Evolutionary conservation across 441 rosid genomes (phyloP), one percentile per base, ranked within the genome.

Genomic region (Gossypium trilobum): DNA sequence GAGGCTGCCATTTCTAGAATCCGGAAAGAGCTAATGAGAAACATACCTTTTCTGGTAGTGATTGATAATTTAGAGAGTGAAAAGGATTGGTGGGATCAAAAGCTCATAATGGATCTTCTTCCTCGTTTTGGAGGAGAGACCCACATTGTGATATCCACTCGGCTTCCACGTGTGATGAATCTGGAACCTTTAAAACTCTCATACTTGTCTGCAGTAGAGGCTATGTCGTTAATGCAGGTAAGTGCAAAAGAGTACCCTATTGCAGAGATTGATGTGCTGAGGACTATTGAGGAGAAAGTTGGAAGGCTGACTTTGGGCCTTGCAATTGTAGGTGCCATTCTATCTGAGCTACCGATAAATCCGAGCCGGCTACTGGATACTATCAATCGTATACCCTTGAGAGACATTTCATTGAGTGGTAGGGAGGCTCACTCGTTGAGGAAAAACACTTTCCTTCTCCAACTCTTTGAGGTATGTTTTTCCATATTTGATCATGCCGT

Each of bases 41-140:
- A 95, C 73, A 86, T 95, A 78, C 99, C 99, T 0, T 92, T 82
- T 87, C 74, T 95, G 83, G 84, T 95, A 36, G 84, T 95, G 70
- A 89, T 95, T 16, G 97, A 95, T 79, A 91, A 89, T 84, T 79
- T 95, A 78, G 99, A 95, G 78, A 91, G 88, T 13, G 97, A 95
- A 66, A 95, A 91, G 68, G 99, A 95, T 73, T 92, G 99, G 99
- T 95, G 99, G 97, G 99, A 95, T 71, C 81, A 78, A 25, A 89
- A 88, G 80, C 91, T 85, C 3, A 81, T 92, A 67, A 92, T 92
- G 97, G 99, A 95, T 81, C 97, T 95, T 72, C 95, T 95, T 79
- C 99, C 99, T 62, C 85, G 97, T 73, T 92, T 92, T 68, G 97
- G 97, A 4, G 96, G 97, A 48, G 97, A 87, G 76, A 91, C 97